Evolutionary conservation across 2,329 filamentous ascomycete genomes (phyloP), one percentile per base, ranked within the genome.

Genomic region (Cladosporium velox): DNA sequence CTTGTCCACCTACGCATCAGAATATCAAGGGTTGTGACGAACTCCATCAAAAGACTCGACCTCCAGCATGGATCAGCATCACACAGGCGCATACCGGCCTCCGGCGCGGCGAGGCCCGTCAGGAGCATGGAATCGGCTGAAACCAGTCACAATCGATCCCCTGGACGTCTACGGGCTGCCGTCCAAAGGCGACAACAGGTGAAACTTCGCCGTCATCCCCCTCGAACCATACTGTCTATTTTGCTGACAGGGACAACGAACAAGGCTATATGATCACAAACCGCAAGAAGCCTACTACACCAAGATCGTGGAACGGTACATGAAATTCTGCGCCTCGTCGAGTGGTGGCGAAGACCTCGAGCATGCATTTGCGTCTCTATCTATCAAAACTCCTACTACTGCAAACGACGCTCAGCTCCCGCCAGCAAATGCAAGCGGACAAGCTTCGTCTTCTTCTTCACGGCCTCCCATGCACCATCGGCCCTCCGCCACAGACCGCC

Each of bases 101-200:
- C 70, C 65, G 62, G 66, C 67, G 44, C 71, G 75, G 24, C 70
- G 78, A 55, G 77, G 76, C 6, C 74, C 78, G 14, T 86, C 87
- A 58, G 84, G 84, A 60, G 83, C 86, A 70, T 91, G 90, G 88
- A 87, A 86, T 67, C 85, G 91, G 69, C 81, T 96, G 69, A 93
- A 90, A 77, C 90, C 91, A 14, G 85, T 89, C 67, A 87, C 90
- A 54, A 81, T 88, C 66, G 93, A 97, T 77, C 87, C 91, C 15
- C 82, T 98, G 32, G 91, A 96, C 72, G 86, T 84, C 67, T 90
- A 96, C 71, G 93, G 94, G 1, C 84, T 97, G 70, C 92, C 92
- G 4, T 97, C 93, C 2, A 97, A 97, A 76, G 94, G 94, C 62
- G 94, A 98, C 78, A 91, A 85, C 58, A 90, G 91, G 93, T 94